Base-by-base conservation (phyloP, 1,284 basidiomycete species). In the Papiliotrema nemorosa region DNA sequence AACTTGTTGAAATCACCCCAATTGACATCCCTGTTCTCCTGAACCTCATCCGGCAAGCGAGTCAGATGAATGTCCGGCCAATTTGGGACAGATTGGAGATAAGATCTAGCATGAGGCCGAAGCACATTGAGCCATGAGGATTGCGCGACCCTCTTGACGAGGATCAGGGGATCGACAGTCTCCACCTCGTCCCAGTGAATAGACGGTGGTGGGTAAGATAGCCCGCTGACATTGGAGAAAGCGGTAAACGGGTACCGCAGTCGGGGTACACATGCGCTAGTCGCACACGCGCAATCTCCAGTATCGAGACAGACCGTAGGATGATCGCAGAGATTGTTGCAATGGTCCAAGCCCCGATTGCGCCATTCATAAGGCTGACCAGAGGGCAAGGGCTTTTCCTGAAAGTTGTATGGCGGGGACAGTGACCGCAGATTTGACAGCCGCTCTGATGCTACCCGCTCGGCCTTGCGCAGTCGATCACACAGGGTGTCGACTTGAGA, bases 271-370 rank as follows among this genome's bases (percentile, higher is more conserved):
- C 67, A 69, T 7, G 53, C 45, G 59, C 52, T 27, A 59, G 52
- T 9, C 51, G 29, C 58, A 27, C 67, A 70, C 14, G 57, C 60
- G 50, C 67, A 70, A 47, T 59, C 46, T 22, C 64, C 64, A 10
- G 66, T 67, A 49, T 68, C 64, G 41, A 70, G 21, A 39, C 67
- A 70, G 36, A 64, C 39, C 5, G 60, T 63, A 2, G 67, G 67
- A 46, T 65, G 66, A 48, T 66, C 62, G 52, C 67, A 69, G 5
- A 62, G 44, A 39, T 63, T 69, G 20, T 52, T 54, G 50, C 67
- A 69, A 3, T 54, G 27, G 14, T 53, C 49, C 3, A 50, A 49
- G 25, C 53, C 35, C 18, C 59, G 55, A 24, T 53, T 22, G 3
- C 52, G 52, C 67, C 67, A 69, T 35, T 64, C 58, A 10, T 38